phyloP scores from a whole-genome alignment of 495 filamentous ascomycete genomes.

The Neurospora sp. region DNA sequence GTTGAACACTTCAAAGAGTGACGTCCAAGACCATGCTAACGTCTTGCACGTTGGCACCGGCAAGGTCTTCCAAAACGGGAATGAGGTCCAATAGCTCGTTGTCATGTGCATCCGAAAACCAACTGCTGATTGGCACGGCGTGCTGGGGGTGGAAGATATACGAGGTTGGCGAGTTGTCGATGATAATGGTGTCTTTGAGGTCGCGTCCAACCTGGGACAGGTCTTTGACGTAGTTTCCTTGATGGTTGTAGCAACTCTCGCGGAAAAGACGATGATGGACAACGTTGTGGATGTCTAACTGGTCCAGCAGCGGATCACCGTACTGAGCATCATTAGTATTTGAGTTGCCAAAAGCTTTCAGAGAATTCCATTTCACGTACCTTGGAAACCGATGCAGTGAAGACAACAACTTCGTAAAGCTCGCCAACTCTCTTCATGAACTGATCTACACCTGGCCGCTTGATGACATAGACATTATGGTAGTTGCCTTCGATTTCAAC shows the following conservation, averaged over 20 bases:
- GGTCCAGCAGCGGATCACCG: constrained; percentile 90
- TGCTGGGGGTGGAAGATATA: constrained; percentile 99
- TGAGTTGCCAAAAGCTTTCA: background rate
- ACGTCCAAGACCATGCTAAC: constrained; percentile 98
- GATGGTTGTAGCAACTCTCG: constrained; percentile 98
- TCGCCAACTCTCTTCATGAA: constrained; percentile 99
- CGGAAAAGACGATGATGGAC: constrained; percentile 95
- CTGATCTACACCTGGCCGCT: constrained; percentile 90
- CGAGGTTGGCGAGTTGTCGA: constrained; percentile 97
- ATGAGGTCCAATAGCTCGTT: constrained; percentile 98
- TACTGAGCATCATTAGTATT: constrained; percentile 50
- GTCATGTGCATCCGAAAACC: constrained; percentile 99
- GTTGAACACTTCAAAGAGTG: constrained; percentile 53
- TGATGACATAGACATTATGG: constrained; percentile 99
- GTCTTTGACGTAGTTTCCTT: constrained; percentile 99
- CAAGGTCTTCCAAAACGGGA: constrained; percentile 95
- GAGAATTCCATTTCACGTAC: constrained; percentile 36
- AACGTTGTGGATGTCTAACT: constrained; percentile 93
- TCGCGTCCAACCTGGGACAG: constrained; percentile 94
- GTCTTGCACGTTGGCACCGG: constrained; percentile 75
- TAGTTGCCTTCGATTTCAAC: constrained; percentile 99
- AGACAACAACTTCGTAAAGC: constrained; percentile 96
- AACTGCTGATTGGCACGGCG: constrained; percentile 98
- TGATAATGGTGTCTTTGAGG: constrained; percentile 96
- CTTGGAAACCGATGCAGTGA: constrained; percentile 98